Evolutionary conservation across 345 rosid species (phyloP), one percentile per base, ranked within the genome.

Genomic region (Durio zibethinus): DNA sequence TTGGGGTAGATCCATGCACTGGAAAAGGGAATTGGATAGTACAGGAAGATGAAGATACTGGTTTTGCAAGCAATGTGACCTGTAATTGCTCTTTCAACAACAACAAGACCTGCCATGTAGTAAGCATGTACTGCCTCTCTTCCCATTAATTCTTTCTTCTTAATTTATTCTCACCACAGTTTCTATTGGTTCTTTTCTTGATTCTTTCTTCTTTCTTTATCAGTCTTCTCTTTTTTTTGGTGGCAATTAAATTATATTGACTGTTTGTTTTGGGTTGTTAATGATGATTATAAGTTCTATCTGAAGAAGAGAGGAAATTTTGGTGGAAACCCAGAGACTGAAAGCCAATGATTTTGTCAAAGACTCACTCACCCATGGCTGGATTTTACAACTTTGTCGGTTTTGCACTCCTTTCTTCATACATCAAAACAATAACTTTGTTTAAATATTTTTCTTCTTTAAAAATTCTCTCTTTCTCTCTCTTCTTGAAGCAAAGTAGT

Each of bases 1-100:
- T 90, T 64, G 76, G 80, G 20, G 80, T 83, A 71, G 99, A 93
- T 78, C 98, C 98, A 18, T 94, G 98, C 80, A 88, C 91, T 77
- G 89, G 93, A 23, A 76, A 84, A 78, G 92, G 90, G 82, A 91
- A 85, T 52, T 93, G 95, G 97, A 60, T 16, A 0, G 47, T 42
- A 2, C 12, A 23, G 25, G 88, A 78, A 68, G 42, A 29, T 64
- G 63, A 80, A 78, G 81, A 4, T 29, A 4, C 5, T 10, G 88
- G 87, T 11, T 74, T 84, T 71, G 88, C 87, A 79, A 91, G 88
- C 87, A 87, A 45, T 31, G 82, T 94, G 64, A 84, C 80, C 62
- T 94, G 98, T 42, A 73, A 82, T 53, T 93, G 95, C 82, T 65
- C 87, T 47, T 89, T 82, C 29, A 77, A 78, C 67, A 63, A 25